A percentile compares a stretch with the other conserved stretches of the same genome.
These are phyloP conservation scores for Neonothopanus nambi DNA, from an alignment of 1,284 basidiomycete genomes.

Conservation along the genomic window DNA sequence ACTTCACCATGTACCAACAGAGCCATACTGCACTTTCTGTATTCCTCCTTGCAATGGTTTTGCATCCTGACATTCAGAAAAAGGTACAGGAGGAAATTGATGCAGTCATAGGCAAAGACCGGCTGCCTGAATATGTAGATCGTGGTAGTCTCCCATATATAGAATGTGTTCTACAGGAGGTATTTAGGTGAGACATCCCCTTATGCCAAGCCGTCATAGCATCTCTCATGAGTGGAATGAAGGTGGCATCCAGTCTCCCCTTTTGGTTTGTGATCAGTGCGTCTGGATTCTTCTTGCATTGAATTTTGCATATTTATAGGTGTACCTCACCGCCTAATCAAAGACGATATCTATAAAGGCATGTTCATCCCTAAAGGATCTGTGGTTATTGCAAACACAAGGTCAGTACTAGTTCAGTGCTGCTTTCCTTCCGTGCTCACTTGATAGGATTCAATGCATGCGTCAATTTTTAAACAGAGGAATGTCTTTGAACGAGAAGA, in stretches of 20 bases:
- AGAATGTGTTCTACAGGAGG: background rate
- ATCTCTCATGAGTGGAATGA: no score
- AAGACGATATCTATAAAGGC: constrained; percentile 23
- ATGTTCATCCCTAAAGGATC: constrained; percentile 28
- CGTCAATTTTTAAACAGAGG: no score
- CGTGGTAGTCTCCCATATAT: background rate
- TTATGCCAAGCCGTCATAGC: no score
- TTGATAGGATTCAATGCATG: no score
- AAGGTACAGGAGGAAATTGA: constrained; percentile 5
- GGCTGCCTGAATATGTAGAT: background rate
- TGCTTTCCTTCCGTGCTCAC: background rate
- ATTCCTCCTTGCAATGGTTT: no score
- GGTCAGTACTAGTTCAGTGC: background rate
- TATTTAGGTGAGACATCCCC: background rate
- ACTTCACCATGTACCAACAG: no score
- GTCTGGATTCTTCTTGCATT: background rate
- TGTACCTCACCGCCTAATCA: background rate
- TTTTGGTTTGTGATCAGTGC: background rate
- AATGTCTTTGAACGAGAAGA: background rate
- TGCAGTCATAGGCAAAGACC: background rate
- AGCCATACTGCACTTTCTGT: no score
- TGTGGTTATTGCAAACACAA: no score
- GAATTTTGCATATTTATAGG: background rate
- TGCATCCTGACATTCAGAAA: no score
- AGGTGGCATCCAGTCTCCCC: no score